Evolutionary conservation across 2,329 filamentous ascomycete genomes (phyloP), one percentile per base, ranked within the genome.

Genomic region (Emmonsiellopsis sp.): DNA sequence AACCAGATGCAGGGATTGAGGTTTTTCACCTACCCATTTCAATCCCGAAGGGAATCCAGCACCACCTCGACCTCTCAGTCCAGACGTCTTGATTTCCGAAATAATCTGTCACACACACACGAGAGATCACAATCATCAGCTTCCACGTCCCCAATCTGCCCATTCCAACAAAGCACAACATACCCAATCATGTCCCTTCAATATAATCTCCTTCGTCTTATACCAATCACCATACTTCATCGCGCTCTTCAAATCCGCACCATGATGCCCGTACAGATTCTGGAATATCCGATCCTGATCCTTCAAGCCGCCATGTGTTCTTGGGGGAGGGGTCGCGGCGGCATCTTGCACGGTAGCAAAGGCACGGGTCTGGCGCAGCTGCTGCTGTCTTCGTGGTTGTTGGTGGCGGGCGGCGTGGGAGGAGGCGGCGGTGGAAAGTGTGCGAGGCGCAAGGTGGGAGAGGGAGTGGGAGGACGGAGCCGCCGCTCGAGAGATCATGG

Each of bases 151-250:
- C 31, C 26, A 46, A 52, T 31, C 13, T 11, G 13, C 20, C 42
- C 50, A 42, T 41, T 38, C 44, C 48, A 37, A 30, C 42, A 42
- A 52, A 53, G 20, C 30, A 46, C 41, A 49, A 58, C 67, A 62
- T 72, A 84, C 82, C 85, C 93, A 98, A 66, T 98, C 92, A 74
- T 98, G 89, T 54, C 93, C 93, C 80, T 98, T 98, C 63, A 89
- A 76, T 55, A 98, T 74, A 55, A 98, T 98, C 72, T 98, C 93
- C 81, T 98, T 98, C 53, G 93, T 98, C 81, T 94, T 95, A 79
- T 98, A 84, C 93, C 93, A 98, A 73, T 97, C 93, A 64, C 93
- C 93, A 80, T 95, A 95, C 77, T 95, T 95, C 85, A 89, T 91
- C 52, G 93, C 91, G 68, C 84, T 89, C 79, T 93, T 92, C 63